Conservation (phyloP, 75 land plant genomes). For the Selaginella tamariscina region DNA sequence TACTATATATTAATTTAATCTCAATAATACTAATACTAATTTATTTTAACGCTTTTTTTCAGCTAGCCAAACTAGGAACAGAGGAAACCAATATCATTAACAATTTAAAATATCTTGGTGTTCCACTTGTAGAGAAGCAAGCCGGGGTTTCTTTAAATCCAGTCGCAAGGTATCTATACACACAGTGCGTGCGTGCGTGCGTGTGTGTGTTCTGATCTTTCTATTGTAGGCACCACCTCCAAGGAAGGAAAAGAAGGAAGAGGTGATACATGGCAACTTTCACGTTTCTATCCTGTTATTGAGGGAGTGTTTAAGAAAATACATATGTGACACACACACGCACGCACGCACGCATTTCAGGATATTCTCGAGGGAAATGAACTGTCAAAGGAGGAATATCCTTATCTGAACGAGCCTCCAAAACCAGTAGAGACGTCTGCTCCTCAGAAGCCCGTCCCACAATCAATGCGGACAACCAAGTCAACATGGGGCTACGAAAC, state of each 20-base stretch:
- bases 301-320: slow-evolving; percentile 39
- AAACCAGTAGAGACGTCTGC: background rate
- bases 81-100: slow-evolving; percentile 78
- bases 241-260: slow-evolving; percentile 78
- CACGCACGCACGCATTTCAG: slow-evolving; percentile 42
- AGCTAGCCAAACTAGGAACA: slow-evolving; percentile 69
- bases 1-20: background rate
- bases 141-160: slow-evolving; percentile 70
- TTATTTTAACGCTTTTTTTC: slow-evolving; percentile 12
- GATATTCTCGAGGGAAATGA: slow-evolving; percentile 75
- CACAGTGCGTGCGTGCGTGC: background rate
- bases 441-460: background rate
- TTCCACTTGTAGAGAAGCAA: slow-evolving; percentile 55
- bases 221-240: slow-evolving; percentile 26
- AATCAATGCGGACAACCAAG: background rate
- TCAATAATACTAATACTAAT: too few relatives aligned
- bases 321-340: too few relatives aligned
- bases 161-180: background rate
- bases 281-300: slow-evolving; percentile 84
- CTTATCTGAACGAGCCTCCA: slow-evolving; percentile 77
- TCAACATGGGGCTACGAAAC: background rate
- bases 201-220: background rate
- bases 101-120: slow-evolving; percentile 69
- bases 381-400: slow-evolving; percentile 70
- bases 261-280: slow-evolving; percentile 64